These are phyloP conservation scores for Fomitopsis serialis DNA, from an alignment of 768 basidiomycete genomes.

Conservation along the genomic window DNA sequence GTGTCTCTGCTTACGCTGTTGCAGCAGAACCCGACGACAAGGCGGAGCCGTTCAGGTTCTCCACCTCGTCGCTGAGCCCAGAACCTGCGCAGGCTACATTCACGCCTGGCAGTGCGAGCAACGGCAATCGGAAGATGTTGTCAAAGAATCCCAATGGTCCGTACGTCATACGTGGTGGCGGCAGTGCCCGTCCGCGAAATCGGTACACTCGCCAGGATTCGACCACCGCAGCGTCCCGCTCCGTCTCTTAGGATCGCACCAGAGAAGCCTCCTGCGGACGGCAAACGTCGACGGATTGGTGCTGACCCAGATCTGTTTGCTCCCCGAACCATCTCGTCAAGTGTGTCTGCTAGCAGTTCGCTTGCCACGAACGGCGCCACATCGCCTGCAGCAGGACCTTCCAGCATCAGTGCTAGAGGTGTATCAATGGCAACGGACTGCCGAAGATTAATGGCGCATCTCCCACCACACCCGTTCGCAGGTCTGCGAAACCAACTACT, in stretches of 20 bases:
- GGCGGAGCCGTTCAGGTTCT: slow-evolving; percentile 60
- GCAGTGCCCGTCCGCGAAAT: slow-evolving; percentile 64
- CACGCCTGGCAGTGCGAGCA: slow-evolving; percentile 14
- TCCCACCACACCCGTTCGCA: slow-evolving; percentile 14
- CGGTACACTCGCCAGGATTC: slow-evolving; percentile 74
- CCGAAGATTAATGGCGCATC: slow-evolving; percentile 11
- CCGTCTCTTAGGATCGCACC: slow-evolving; percentile 38
- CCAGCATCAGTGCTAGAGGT: slow-evolving; percentile 18
- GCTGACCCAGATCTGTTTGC: slow-evolving; percentile 35
- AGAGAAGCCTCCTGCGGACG: slow-evolving; percentile 39
- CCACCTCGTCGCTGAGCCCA: slow-evolving; percentile 38
- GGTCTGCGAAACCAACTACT: slow-evolving; percentile 44
- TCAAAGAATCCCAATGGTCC: slow-evolving; percentile 69
- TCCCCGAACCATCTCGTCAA: slow-evolving; percentile 9
- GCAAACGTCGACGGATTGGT: slow-evolving; percentile 58
- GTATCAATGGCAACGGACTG: slow-evolving; percentile 11
- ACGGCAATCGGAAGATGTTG: slow-evolving; percentile 44
- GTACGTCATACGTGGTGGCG: slow-evolving; percentile 72
- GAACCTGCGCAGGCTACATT: slow-evolving; percentile 25
- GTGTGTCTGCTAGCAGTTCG: slow-evolving; percentile 1
- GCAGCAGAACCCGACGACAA: slow-evolving; percentile 28
- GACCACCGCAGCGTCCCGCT: slow-evolving; percentile 40
- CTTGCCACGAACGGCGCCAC: slow-evolving; percentile 5
- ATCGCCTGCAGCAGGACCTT: slow-evolving; percentile 5
- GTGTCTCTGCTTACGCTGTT: slow-evolving; percentile 8